Evolutionary conservation across 164 flowering plant species (phyloP).

Genomic region (Taxillus chinensis): DNA sequence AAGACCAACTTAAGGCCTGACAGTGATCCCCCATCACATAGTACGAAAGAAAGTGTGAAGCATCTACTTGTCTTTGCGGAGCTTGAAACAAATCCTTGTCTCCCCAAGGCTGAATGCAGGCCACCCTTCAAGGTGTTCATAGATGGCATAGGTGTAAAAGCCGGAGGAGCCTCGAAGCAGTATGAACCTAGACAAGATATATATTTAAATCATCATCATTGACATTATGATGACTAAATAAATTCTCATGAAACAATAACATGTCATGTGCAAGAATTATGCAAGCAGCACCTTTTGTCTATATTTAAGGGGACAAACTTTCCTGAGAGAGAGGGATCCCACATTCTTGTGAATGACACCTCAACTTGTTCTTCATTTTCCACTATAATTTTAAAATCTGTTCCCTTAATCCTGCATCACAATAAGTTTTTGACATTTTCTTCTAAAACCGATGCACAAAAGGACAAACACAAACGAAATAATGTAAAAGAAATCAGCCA

Average conservation of each 20-base stretch:
- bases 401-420: conserved; percentile 17
- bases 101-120: conserved; percentile 39
- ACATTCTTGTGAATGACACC: conserved; percentile 21
- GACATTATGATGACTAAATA: not conserved
- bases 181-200: not conserved
- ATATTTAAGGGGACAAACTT: conserved; percentile 15
- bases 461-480: too few species aligned
- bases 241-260: not conserved
- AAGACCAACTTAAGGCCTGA: too few species aligned
- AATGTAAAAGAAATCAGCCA: too few species aligned
- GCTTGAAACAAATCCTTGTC: conserved; percentile 41
- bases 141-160: conserved; percentile 46
- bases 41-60: not conserved
- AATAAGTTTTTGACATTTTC: not conserved
- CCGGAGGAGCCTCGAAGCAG: conserved; percentile 20
- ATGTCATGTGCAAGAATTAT: not conserved
- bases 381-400: conserved; percentile 14
- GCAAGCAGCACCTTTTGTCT: conserved; percentile 19
- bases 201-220: not conserved
- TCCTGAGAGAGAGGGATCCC: conserved; percentile 16
- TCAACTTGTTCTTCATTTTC: conserved; percentile 23
- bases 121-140: conserved; percentile 34
- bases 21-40: not conserved
- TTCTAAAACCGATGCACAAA: too few species aligned
- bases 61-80: conserved; percentile 35